These are phyloP conservation scores for Talaromyces sp. DNA, from an alignment of 2,329 filamentous ascomycete genomes.

Conservation along the genomic window DNA sequence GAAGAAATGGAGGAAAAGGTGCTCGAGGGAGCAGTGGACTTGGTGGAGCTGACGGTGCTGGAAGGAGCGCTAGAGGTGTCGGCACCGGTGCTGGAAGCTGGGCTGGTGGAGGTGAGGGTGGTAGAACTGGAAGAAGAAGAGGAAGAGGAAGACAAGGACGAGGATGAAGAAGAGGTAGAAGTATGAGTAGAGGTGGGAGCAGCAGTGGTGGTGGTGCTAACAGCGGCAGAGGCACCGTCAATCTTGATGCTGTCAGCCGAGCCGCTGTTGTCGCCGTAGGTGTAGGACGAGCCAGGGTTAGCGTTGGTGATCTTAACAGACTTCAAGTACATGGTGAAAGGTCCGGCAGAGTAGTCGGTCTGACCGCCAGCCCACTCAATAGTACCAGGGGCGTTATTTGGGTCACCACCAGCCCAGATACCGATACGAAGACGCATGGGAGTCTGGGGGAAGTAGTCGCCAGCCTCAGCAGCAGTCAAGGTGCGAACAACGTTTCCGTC, in stretches of 20 bases:
- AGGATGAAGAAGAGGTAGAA: neutral
- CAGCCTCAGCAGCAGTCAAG: constrained; percentile 59
- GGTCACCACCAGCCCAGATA: constrained; percentile 64
- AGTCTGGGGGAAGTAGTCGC: constrained; percentile 65
- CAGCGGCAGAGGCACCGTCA: constrained; percentile 58
- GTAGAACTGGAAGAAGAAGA: neutral
- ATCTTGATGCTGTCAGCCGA: constrained; percentile 66
- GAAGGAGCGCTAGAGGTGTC: neutral
- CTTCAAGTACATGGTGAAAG: constrained; percentile 73
- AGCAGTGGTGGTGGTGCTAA: neutral
- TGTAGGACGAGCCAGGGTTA: constrained; percentile 61
- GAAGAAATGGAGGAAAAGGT: constrained; percentile 26
- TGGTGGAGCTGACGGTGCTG: constrained; percentile 21
- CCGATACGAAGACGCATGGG: constrained; percentile 70
- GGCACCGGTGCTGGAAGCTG: neutral
- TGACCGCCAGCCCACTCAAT: constrained; percentile 68
- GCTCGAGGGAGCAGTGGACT: constrained; percentile 36
- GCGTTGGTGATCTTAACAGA: constrained; percentile 56
- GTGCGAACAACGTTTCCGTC: constrained; percentile 62
- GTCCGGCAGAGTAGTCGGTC: constrained; percentile 63
- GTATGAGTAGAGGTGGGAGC: neutral
- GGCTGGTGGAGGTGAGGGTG: neutral
- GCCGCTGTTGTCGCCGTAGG: constrained; percentile 61
- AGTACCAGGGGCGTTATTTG: constrained; percentile 45
- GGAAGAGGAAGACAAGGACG: neutral